Evolutionary conservation across 345 rosid species (phyloP), one percentile per base, ranked within the genome.

Genomic region (Gossypium anomalum): DNA sequence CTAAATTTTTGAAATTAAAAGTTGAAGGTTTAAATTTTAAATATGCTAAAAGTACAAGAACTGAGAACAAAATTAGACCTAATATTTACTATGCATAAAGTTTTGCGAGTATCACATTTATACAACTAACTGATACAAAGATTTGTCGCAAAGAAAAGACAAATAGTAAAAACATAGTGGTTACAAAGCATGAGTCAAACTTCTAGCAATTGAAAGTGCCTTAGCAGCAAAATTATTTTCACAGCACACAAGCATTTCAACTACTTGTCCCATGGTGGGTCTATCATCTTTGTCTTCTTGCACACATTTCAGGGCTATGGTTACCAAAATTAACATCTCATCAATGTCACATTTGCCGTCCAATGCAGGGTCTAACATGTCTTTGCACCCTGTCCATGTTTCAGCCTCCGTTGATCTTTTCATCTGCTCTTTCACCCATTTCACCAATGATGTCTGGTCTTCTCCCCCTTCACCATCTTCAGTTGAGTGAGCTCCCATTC

Each of bases 201-300:
- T 23, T 22, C 13, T 22, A 22, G 7, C 63, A 59, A 23, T 23
- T 63, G 22, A 38, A 9, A 63, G 9, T 7, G 13, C 38, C 16
- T 59, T 23, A 4, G 16, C 63, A 59, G 11, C 38, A 3, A 11
- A 23, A 59, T 59, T 59, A 34, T 13, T 57, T 14, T 27, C 43
- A 2, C 17, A 3, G 64, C 17, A 27, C 1, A 13, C 9, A 23
- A 77, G 80, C 80, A 71, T 63, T 47, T 77, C 56, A 64, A 77
- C 80, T 11, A 64, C 80, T 64, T 77, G 72, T 16, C 65, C 65
- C 80, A 77, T 77, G 29, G 76, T 53, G 12, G 80, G 80, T 56
- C 80, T 77, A 15, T 44, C 51, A 52, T 77, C 75, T 62, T 62
- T 52, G 57, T 61, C 63, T 53, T 71, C 75, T 34, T 77, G 34